Conservation (phyloP, 257 asterid genomes). For the Solanum ossicruentum region DNA sequence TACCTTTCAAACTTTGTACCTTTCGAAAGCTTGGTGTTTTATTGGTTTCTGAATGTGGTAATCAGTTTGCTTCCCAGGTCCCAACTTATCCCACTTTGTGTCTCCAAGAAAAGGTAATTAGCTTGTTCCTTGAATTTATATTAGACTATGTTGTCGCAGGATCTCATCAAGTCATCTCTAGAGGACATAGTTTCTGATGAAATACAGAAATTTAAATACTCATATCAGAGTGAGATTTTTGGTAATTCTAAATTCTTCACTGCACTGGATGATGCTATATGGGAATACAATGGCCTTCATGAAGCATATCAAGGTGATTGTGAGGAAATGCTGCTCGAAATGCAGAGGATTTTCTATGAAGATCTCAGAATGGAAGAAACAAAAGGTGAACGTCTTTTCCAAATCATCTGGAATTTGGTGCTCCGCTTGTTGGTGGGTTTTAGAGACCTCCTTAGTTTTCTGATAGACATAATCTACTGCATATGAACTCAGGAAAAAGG, state of each 20-base stretch:
- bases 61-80: not conserved
- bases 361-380: slow-evolving; percentile 43
- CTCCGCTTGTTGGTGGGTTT: not conserved
- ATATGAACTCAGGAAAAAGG: not conserved
- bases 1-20: not conserved
- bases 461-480: not conserved
- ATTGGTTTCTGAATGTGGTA: not conserved
- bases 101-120: not conserved
- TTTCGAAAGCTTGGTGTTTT: not conserved
- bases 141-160: slow-evolving; percentile 30
- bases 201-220: slow-evolving; percentile 46
- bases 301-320: slow-evolving; percentile 63
- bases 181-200: slow-evolving; percentile 70
- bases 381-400: slow-evolving; percentile 26
- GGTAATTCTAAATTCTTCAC: slow-evolving; percentile 7
- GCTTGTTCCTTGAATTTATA: not conserved
- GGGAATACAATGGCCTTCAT: slow-evolving; percentile 82
- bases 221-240: slow-evolving; percentile 17
- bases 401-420: not conserved
- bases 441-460: not conserved
- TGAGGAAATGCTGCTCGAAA: slow-evolving; percentile 73
- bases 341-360: slow-evolving; percentile 87
- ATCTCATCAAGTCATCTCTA: slow-evolving; percentile 45
- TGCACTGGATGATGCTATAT: slow-evolving; percentile 49
- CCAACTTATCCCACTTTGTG: not conserved